Conservation (phyloP, 2,329 filamentous ascomycete genomes). For the Ceratocystis albifundus region DNA sequence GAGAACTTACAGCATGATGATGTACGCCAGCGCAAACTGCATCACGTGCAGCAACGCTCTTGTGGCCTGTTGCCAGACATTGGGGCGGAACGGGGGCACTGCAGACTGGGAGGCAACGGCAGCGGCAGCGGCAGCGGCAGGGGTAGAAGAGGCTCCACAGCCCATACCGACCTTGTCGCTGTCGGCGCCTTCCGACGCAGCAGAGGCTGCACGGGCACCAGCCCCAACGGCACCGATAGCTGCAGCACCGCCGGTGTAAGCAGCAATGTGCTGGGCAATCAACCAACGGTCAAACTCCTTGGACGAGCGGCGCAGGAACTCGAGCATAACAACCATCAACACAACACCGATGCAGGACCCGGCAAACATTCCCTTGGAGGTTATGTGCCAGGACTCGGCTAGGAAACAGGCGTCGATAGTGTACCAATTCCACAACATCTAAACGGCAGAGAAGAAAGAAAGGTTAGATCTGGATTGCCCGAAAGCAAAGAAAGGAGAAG, state of each 20-base stretch:
- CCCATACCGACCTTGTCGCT: slow-evolving; percentile 8
- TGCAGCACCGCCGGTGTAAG: slow-evolving; percentile 25
- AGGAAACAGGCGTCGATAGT: slow-evolving; percentile 65
- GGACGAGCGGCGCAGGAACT: slow-evolving; percentile 56
- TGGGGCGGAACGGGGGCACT: slow-evolving; percentile 42
- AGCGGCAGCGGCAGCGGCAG: neutral
- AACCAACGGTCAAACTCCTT: slow-evolving; percentile 64
- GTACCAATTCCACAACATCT: slow-evolving; percentile 78
- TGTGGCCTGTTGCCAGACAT: slow-evolving; percentile 51
- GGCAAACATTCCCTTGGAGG: slow-evolving; percentile 58
- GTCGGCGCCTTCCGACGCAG: slow-evolving; percentile 19
- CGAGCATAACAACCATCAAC: slow-evolving; percentile 59
- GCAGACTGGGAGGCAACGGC: slow-evolving; percentile 15
- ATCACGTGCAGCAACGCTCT: slow-evolving; percentile 56
- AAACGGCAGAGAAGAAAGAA: slow-evolving; percentile 25
- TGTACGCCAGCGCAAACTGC: slow-evolving; percentile 65
- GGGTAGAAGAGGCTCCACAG: neutral
- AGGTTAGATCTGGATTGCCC: slow-evolving; percentile 36
- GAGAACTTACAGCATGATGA: slow-evolving; percentile 55
- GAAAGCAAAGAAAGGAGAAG: neutral
- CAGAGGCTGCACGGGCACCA: slow-evolving; percentile 23
- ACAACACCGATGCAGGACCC: slow-evolving; percentile 69
- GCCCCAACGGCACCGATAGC: slow-evolving; percentile 23
- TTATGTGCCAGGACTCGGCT: slow-evolving; percentile 56
- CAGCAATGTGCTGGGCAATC: slow-evolving; percentile 36